Conservation (phyloP, 306 rosid species). For the Citrullus mucosospermus region DNA sequence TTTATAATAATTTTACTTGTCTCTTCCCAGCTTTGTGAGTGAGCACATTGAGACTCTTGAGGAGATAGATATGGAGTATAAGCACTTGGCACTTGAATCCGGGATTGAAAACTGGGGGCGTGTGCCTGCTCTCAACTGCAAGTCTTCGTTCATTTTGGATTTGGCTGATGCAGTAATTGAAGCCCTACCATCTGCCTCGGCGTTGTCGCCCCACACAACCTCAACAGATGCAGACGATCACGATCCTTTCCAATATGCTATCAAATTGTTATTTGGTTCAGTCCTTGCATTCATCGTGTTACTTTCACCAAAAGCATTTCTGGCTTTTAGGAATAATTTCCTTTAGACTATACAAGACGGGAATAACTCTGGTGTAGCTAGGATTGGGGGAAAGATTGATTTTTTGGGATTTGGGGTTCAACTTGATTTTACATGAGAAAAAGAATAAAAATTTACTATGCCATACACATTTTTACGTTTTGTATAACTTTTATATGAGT, state of each 20-base stretch:
- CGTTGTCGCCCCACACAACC: slow-evolving; percentile 32
- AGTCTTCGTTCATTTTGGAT: slow-evolving; percentile 72
- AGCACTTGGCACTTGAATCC: slow-evolving; percentile 79
- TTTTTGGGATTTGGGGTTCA: neutral
- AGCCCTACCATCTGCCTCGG: slow-evolving; percentile 82
- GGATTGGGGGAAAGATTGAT: neutral
- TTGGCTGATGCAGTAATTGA: slow-evolving; percentile 88
- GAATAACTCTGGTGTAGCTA: neutral
- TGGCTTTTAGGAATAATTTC: slow-evolving; percentile 44
- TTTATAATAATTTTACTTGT: neutral
- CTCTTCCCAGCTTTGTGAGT: slow-evolving; percentile 71
- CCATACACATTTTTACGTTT: neutral
- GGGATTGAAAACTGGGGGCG: slow-evolving; percentile 94
- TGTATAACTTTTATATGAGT: neutral
- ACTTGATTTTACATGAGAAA: neutral
- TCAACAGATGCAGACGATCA: slow-evolving; percentile 32
- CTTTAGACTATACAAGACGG: neutral
- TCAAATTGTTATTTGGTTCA: slow-evolving; percentile 73
- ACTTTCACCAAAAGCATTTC: slow-evolving; percentile 55
- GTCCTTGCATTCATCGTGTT: slow-evolving; percentile 55
- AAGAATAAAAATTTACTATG: neutral
- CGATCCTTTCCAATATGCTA: slow-evolving; percentile 34
- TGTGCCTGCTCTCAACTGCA: slow-evolving; percentile 89
- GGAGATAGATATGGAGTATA: slow-evolving; percentile 98
- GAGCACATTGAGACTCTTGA: slow-evolving; percentile 99